Evolutionary conservation across 2,329 filamentous ascomycete genomes (phyloP).

Genomic region (Clarireedia monteithiana): DNA sequence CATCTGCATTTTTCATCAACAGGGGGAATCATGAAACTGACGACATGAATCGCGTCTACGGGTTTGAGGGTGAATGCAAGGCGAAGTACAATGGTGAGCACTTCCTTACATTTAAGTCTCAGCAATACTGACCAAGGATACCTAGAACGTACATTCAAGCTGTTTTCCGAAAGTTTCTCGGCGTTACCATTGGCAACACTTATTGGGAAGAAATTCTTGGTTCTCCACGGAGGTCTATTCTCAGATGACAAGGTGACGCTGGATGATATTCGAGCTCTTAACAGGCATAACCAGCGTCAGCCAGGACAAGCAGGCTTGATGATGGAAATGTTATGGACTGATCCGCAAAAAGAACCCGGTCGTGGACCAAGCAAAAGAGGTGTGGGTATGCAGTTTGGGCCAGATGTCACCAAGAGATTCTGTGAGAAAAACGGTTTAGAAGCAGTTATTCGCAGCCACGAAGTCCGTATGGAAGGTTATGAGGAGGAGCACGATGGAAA

Average conservation of each 20-base stretch:
- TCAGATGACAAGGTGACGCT: constrained; percentile 89
- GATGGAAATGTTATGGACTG: constrained; percentile 99
- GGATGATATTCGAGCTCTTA: constrained; percentile 88
- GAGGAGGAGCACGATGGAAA: constrained; percentile 93
- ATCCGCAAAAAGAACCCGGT: constrained; percentile 79
- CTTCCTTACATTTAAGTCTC: constrained; percentile 21
- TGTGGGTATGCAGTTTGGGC: constrained; percentile 93
- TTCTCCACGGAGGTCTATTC: constrained; percentile 91
- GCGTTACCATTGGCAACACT: constrained; percentile 86
- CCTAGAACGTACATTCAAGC: constrained; percentile 67
- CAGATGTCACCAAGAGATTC: constrained; percentile 92
- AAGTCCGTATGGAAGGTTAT: constrained; percentile 98
- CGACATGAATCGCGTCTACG: constrained; percentile 98
- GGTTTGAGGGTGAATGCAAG: constrained; percentile 97
- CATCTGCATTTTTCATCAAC: constrained; percentile 86
- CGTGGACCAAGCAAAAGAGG: constrained; percentile 93
- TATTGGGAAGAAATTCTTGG: constrained; percentile 83
- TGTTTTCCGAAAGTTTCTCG: constrained; percentile 97
- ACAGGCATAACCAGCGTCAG: constrained; percentile 84
- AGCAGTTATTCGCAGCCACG: constrained; percentile 93
- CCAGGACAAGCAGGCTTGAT: constrained; percentile 90
- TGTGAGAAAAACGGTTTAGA: constrained; percentile 93
- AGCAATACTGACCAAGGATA: neutral
- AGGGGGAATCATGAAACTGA: constrained; percentile 98
- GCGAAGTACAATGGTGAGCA: constrained; percentile 86